Evolutionary conservation across 495 filamentous ascomycete genomes (phyloP), one percentile per base, ranked within the genome.

Genomic region (Penicillium alfredii): DNA sequence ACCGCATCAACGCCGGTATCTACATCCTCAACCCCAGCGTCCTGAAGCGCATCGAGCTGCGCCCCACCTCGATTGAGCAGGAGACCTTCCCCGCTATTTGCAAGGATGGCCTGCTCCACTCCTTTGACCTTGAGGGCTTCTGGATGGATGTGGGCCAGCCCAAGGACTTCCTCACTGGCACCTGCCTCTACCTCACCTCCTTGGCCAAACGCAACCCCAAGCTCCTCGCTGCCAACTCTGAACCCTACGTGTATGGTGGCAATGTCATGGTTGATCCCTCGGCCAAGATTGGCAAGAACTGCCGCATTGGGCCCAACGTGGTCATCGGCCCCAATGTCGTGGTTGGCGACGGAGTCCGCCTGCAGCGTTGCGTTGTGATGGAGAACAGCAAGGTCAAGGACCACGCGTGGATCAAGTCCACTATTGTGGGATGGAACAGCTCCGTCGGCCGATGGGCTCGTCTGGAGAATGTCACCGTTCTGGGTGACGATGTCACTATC

Each of bases 141-240:
- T 99, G 92, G 92, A 99, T 99, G 92, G 92, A 99, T 53, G 89
- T 99, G 40, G 92, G 92, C 50, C 92, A 99, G 63, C 92, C 92
- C 35, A 99, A 99, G 69, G 92, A 99, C 60, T 99, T 99, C 76
- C 72, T 99, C 33, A 86, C 80, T 20, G 92, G 92, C 41, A 97
- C 92, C 45, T 99, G 93, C 63, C 77, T 99, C 32, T 99, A 97
- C 69, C 81, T 99, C 33, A 88, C 84, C 14, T 93, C 86, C 8
- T 78, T 99, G 36, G 76, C 89, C 8, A 96, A 96, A 77, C 92
- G 86, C 68, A 81, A 82, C 57, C 85, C 86, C 38, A 90, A 93
- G 67, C 73, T 84, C 37, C 82, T 99, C 30, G 80, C 82, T 14
- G 68, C 89, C 5, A 60, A 77, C 16, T 78, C 77, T 4, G 81